phyloP scores from a whole-genome alignment of 2,329 filamentous ascomycete genomes.

The Dothideomycetes sp. region DNA sequence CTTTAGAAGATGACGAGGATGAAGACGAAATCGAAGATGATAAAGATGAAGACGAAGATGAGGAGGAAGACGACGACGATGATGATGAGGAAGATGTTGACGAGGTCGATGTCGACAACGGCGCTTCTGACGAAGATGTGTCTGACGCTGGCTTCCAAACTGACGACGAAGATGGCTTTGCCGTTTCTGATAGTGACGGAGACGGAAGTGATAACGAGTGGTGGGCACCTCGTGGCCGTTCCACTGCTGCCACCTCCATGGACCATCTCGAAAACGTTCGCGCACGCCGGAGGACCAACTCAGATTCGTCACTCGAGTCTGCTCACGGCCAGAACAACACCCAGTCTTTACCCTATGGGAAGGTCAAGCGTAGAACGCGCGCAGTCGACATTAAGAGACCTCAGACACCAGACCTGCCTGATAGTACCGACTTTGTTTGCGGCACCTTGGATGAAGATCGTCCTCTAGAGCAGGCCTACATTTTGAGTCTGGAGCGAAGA shows the following conservation, averaged over 20 bases:
- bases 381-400: conserved; percentile 26
- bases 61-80: conserved; percentile 35
- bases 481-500: conserved; percentile 72
- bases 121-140: conserved; percentile 30
- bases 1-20: conserved; percentile 55
- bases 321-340: conserved; percentile 20
- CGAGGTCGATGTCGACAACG: conserved; percentile 38
- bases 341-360: conserved; percentile 25
- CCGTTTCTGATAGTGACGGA: conserved; percentile 58
- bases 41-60: conserved; percentile 60
- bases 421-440: conserved; percentile 98
- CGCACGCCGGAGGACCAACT: conserved; percentile 35
- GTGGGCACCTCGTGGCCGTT: conserved; percentile 52
- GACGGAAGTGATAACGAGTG: conserved; percentile 59
- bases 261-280: conserved; percentile 43
- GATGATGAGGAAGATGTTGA: conserved; percentile 34
- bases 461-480: conserved; percentile 86
- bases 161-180: conserved; percentile 66
- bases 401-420: conserved; percentile 64
- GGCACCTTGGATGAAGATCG: conserved; percentile 94
- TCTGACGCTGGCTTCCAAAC: conserved; percentile 68
- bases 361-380: conserved; percentile 23
- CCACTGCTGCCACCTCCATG: conserved; percentile 45
- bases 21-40: conserved; percentile 37
- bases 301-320: conserved; percentile 46